Base-by-base conservation (phyloP, 2,329 filamentous ascomycete genomes). In the Alternaria ethzedia region DNA sequence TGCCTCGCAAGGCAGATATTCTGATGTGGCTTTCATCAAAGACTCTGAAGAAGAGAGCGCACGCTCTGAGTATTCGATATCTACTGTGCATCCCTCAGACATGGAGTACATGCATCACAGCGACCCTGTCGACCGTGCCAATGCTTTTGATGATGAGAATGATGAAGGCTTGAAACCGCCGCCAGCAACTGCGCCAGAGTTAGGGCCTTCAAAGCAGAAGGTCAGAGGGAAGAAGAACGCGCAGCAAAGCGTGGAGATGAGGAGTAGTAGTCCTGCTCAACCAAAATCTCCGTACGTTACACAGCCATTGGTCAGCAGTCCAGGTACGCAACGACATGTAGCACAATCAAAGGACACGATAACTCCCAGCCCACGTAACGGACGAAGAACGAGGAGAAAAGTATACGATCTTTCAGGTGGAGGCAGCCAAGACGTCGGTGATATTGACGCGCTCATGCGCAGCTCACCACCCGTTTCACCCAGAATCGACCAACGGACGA, bases 1-100 rank as follows among this genome's bases (percentile, higher is more conserved):
- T 15, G 62, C 56, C 10, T 72, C 69, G 3, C 70, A 71, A 54
- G 66, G 70, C 36, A 72, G 64, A 51, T 75, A 67, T 57, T 64
- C 72, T 10, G 67, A 76, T 26, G 66, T 74, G 12, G 61, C 59
- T 6, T 70, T 66, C 21, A 65, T 78, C n/a, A 76, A 75, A 51
- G 73, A 78, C 47, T 78, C 76, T 2, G 75, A 76, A 51, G 75
- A 79, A 41, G 71, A 67, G 43, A 77, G 67, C 26, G 30, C 70
- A n/a, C 69, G 66, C 21, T 75, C 77, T n/a, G 73, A 75, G 58
- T 59, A 66, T 9, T 75, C 72, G 1, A 47, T 77, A 5, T 77
- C 77, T 12, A 76, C 72, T 13, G 54, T 69, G 4, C 70, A 59
- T 6, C 59, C 67, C 43, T 75, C 75, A 5, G 70, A 72, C 25